These are phyloP conservation scores for Ophiostoma sp. DNA, from an alignment of 2,329 filamentous ascomycete genomes.

Conservation along the genomic window DNA sequence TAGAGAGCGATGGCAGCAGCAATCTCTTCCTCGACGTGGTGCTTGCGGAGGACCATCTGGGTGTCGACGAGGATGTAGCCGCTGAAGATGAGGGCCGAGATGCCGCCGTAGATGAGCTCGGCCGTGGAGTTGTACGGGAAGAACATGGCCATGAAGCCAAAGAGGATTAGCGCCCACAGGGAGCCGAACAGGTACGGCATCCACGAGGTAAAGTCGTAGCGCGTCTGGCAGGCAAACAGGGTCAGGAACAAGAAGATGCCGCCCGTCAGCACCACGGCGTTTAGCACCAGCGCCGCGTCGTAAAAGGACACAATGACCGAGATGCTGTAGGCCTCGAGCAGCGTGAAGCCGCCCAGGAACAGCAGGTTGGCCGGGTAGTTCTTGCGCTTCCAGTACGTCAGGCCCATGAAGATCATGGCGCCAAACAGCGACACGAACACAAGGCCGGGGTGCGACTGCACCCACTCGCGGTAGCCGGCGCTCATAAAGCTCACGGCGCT, in stretches of 20 bases:
- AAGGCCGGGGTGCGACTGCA: conserved; percentile 75
- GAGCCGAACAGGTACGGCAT: conserved; percentile 89
- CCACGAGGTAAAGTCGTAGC: conserved; percentile 98
- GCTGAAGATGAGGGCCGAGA: conserved; percentile 82
- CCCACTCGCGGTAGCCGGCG: conserved; percentile 72
- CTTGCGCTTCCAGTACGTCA: conserved; percentile 94
- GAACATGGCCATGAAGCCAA: conserved; percentile 88
- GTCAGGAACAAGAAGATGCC: conserved; percentile 76
- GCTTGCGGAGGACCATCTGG: conserved; percentile 89
- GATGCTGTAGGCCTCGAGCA: conserved; percentile 88
- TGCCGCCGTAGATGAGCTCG: conserved; percentile 79
- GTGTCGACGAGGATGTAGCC: conserved; percentile 96
- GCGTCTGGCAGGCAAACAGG: conserved; percentile 90
- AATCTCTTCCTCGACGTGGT: conserved; percentile 97
- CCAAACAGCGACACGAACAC: conserved; percentile 84
- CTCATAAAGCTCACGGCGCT: conserved; percentile 84
- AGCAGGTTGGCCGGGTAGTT: conserved; percentile 91
- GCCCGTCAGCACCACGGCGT: conserved; percentile 82
- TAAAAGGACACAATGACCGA: conserved; percentile 91
- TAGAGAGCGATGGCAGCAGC: conserved; percentile 92
- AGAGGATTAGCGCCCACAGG: conserved; percentile 84
- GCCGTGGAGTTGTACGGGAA: conserved; percentile 75
- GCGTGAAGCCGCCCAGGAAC: conserved; percentile 85
- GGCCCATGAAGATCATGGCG: conserved; percentile 74
- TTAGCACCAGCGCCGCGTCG: conserved; percentile 73